phyloP scores from a whole-genome alignment of 257 asterid genomes.

The Echium plantagineum region DNA sequence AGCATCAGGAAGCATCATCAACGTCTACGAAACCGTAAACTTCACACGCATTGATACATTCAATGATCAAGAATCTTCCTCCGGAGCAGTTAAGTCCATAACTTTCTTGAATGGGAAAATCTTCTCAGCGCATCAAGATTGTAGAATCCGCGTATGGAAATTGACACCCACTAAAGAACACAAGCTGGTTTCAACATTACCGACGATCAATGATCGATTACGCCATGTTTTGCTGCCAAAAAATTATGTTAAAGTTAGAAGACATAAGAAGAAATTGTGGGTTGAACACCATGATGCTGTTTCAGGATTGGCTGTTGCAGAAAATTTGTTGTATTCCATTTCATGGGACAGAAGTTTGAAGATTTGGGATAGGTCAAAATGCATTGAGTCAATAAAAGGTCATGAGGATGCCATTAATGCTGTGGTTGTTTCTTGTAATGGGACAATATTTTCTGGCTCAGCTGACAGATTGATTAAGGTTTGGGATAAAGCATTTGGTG shows the following conservation, averaged over 20 bases:
- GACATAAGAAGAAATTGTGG: constrained; percentile 63
- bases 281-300: constrained; percentile 69
- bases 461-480: constrained; percentile 60
- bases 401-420: constrained; percentile 93
- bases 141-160: constrained; percentile 66
- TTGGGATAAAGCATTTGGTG: constrained; percentile 43
- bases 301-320: constrained; percentile 34
- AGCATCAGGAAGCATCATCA: constrained; percentile 44
- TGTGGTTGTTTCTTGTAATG: constrained; percentile 32
- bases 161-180: constrained; percentile 24
- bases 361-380: constrained; percentile 39
- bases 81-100: constrained; percentile 56
- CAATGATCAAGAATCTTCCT: constrained; percentile 11
- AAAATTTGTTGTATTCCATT: constrained; percentile 23
- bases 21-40: constrained; percentile 29
- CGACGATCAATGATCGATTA: constrained; percentile 47
- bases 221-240: constrained; percentile 34
- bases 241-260: constrained; percentile 44
- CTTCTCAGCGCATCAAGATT: constrained; percentile 76
- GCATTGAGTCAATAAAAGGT: constrained; percentile 48
- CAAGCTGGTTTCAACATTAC: constrained; percentile 43
- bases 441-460: constrained; percentile 63
- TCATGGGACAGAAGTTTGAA: constrained; percentile 78
- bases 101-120: constrained; percentile 33
- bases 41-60: constrained; percentile 35